A percentile compares a stretch with the other conserved stretches of the same genome.
phyloP scores from a whole-genome alignment of 2,329 filamentous ascomycete genomes.

The Pseudogymnoascus sp. region DNA sequence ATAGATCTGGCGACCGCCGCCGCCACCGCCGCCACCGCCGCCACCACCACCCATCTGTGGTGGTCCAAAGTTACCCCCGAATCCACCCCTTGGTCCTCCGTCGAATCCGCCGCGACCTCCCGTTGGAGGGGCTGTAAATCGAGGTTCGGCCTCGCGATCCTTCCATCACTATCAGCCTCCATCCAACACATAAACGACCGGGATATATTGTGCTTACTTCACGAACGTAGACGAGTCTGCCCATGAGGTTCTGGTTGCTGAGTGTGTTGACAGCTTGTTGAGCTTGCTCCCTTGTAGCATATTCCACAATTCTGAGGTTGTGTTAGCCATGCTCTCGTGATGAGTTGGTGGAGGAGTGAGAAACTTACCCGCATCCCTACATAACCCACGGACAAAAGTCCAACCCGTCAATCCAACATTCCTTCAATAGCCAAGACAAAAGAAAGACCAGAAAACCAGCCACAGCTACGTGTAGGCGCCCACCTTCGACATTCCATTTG shows the following conservation, averaged over 20 bases:
- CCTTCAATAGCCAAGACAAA: constrained; percentile 61
- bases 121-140: constrained; percentile 72
- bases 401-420: constrained; percentile 99
- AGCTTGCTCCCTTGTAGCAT: constrained; percentile 98
- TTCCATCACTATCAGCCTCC: constrained; percentile 33
- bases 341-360: constrained; percentile 2
- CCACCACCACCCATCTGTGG: constrained; percentile 28
- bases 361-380: constrained; percentile 99
- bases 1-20: constrained; percentile 83
- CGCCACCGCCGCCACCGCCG: constrained; percentile 44
- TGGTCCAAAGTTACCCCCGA: constrained; percentile 39
- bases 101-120: constrained; percentile 55
- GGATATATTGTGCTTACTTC: constrained; percentile 58
- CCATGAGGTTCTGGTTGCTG: constrained; percentile 99
- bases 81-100: constrained; percentile 40
- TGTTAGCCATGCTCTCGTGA: constrained; percentile 16
- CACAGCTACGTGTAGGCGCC: constrained; percentile 85
- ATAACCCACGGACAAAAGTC: constrained; percentile 79
- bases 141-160: constrained; percentile 97
- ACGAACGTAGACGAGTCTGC: constrained; percentile 94
- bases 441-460: constrained; percentile 66
- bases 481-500: constrained; percentile 99
- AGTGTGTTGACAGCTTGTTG: constrained; percentile 94
- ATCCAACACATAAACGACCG: constrained; percentile 17
- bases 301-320: constrained; percentile 88